Percentiles rank a stretch among this genome's conserved stretches.
Evolutionary conservation across 2,329 filamentous ascomycete species (phyloP).

Genomic region (Tricladium varicosporioides): DNA sequence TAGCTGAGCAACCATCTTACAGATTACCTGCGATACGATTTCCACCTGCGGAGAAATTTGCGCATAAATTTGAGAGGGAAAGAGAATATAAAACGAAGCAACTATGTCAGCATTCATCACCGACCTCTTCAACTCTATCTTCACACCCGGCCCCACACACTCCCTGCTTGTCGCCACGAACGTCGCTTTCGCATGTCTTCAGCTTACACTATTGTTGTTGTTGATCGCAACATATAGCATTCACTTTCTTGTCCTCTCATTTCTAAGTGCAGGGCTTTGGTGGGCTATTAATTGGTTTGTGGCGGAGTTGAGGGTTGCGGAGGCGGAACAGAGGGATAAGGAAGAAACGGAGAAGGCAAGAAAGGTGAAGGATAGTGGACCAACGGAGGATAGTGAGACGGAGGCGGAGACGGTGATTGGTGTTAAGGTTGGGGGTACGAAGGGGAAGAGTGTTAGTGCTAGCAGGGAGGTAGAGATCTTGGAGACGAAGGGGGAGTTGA

Average conservation of each 20-base stretch:
- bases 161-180: constrained; percentile 89
- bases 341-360: constrained; percentile 26
- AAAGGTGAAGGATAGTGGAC: constrained; percentile 13
- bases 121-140: constrained; percentile 88
- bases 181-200: constrained; percentile 80
- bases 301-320: constrained; percentile 53
- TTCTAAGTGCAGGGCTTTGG: constrained; percentile 81
- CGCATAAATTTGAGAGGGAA: neutral
- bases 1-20: neutral
- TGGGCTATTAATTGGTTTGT: constrained; percentile 98
- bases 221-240: constrained; percentile 81
- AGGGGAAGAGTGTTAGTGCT: too few species aligned
- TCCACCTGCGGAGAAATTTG: neutral
- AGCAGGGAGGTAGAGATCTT: constrained; percentile 31
- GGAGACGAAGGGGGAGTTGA: constrained; percentile 28
- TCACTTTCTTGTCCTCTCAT: constrained; percentile 81
- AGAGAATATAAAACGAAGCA: neutral
- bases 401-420: constrained; percentile 52
- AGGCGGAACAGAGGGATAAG: constrained; percentile 43
- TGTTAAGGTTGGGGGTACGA: too few species aligned
- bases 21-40: neutral
- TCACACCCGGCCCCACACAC: constrained; percentile 86
- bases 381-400: constrained; percentile 37
- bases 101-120: constrained; percentile 62
- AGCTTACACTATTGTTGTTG: constrained; percentile 72